phyloP scores from a whole-genome alignment of 768 basidiomycete species.

The Agrocybe chaxingu region DNA sequence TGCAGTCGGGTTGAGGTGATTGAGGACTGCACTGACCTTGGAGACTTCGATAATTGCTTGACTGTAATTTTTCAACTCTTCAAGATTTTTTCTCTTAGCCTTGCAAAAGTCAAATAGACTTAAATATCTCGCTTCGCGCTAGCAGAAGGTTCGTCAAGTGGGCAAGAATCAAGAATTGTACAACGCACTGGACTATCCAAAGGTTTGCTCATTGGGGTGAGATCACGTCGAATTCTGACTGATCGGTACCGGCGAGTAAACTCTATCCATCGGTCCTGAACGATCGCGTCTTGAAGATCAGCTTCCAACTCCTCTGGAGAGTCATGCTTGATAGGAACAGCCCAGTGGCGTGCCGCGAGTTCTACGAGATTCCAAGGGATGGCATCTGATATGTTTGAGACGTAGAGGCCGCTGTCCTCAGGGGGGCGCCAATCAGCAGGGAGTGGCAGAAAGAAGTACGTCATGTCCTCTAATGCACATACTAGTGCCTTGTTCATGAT shows the following conservation, averaged over 20 bases:
- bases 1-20: slow-evolving; percentile 58
- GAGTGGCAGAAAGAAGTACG: slow-evolving; percentile 70
- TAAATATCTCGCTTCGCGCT: slow-evolving; percentile 61
- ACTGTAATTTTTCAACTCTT: slow-evolving; percentile 53
- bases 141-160: slow-evolving; percentile 5
- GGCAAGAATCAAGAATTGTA: background rate
- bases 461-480: slow-evolving; percentile 51
- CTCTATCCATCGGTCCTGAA: slow-evolving; percentile 77
- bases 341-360: slow-evolving; percentile 50
- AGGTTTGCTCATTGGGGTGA: slow-evolving; percentile 73
- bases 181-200: slow-evolving; percentile 58
- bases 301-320: slow-evolving; percentile 33
- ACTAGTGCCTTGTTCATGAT: slow-evolving; percentile 66
- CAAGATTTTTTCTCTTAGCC: slow-evolving; percentile 56
- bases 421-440: slow-evolving; percentile 31
- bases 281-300: slow-evolving; percentile 58
- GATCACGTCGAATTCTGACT: slow-evolving; percentile 53
- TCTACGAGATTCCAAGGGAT: slow-evolving; percentile 66
- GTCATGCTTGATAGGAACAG: slow-evolving; percentile 41
- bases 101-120: slow-evolving; percentile 69
- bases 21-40: slow-evolving; percentile 45
- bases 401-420: slow-evolving; percentile 19
- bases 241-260: slow-evolving; percentile 70
- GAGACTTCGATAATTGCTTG: slow-evolving; percentile 76
- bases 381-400: slow-evolving; percentile 35